Conservation (phyloP, 2,329 filamentous ascomycete genomes). For the Aspergillus sergii region DNA sequence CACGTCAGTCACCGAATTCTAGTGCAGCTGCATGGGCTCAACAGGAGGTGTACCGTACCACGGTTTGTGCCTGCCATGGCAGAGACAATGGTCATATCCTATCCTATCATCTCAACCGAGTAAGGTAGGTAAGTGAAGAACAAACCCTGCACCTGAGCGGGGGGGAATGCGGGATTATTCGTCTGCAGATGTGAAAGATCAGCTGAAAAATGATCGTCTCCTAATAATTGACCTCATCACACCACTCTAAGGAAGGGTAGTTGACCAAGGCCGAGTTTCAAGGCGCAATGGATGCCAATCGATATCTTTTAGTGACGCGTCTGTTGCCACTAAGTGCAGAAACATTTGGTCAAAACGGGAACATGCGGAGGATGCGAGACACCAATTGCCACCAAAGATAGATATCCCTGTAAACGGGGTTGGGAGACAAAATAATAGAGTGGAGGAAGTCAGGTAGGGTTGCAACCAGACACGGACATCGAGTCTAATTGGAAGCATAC, state of each 20-base stretch:
- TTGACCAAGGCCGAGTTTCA: constrained; percentile 15
- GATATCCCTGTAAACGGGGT: constrained; percentile 17
- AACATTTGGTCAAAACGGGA: constrained; percentile 33
- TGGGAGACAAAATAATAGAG: constrained; percentile 15
- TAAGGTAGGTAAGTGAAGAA: constrained; percentile 28
- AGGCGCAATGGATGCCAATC: constrained; percentile 32
- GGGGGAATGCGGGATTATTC: constrained; percentile 40
- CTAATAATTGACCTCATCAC: constrained; percentile 23
- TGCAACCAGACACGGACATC: constrained; percentile 26
- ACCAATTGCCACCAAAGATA: constrained; percentile 17
- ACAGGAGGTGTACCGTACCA: constrained; percentile 37
- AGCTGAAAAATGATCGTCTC: constrained; percentile 42
- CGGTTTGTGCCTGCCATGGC: constrained; percentile 36
- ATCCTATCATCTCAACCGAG: constrained; percentile 39
- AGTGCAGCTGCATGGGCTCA: constrained; percentile 42
- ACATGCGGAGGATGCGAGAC: constrained; percentile 29
- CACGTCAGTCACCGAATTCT: constrained; percentile 45
- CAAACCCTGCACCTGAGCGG: constrained; percentile 41
- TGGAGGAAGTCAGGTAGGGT: constrained; percentile 20
- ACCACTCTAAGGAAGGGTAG: constrained; percentile 19
- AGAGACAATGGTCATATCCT: constrained; percentile 32
- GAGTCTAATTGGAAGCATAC: constrained; percentile 19
- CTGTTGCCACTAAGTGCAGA: constrained; percentile 32
- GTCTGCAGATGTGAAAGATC: constrained; percentile 45
- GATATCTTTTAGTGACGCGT: constrained; percentile 34